Evolutionary conservation across 192 early-diverging fungal species (phyloP), one percentile per base, ranked within the genome.

Genomic region (Diversispora epigaea): DNA sequence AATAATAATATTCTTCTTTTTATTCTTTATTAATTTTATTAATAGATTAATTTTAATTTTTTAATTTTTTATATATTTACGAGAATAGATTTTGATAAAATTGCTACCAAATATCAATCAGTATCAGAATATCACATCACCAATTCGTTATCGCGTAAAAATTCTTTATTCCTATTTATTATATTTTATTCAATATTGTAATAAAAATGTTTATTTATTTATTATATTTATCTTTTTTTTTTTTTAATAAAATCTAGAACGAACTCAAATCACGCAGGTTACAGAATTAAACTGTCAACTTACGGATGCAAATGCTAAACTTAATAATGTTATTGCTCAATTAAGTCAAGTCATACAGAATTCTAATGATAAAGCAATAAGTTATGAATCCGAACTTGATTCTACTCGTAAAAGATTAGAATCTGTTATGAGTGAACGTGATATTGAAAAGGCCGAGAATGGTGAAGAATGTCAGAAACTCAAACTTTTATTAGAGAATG

Each of bases 391-490:
- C 4, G 68, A 57, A 19, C 49, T 71, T 52, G 68, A 57, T 19
- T 17, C 15, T 21, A 52, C 25, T 21, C 49, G 68, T 52, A 10
- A 19, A 49, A 49, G 54, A 17, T 43, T 56, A 39, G 17, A 71
- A 19, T 12, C 21, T n/a, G 39, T 71, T 7, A 19, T 56, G 11
- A 15, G n/a, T 57, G 68, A 71, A 55, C 17, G 15, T 71, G 52
- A 41, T 7, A 43, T 14, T n/a, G 17, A 52, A 52, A 69, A 15
- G 14, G 22, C 49, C 5, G 6, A 6, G 15, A 22, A 52, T 54
- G 15, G 15, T 3, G 49, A 71, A 17, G 52, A 71, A 71, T 21
- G 45, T 19, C 68, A 69, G 43, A 21, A 69, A 17, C 22, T 69
- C 3, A 52, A 55, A 7, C 49, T 52, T 4, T 10, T 12, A 32